Evolutionary conservation across 129 eudicot species (phyloP).

Genomic region (Solidago caesia): DNA sequence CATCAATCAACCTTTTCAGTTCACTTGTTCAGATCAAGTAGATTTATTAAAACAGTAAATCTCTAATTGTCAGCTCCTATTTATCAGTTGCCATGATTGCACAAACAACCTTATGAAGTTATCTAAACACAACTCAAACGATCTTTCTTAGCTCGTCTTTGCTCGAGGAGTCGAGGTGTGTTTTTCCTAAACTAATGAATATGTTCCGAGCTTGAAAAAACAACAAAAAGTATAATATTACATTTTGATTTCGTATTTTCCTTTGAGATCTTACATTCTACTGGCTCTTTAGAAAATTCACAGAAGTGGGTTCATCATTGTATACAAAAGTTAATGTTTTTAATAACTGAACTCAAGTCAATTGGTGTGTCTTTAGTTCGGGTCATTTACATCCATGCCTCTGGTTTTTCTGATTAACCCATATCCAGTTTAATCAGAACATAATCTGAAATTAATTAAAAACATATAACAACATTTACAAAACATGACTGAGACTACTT

Average conservation of each 20-base stretch:
- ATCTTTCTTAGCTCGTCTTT: too few relatives aligned
- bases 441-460: slow-evolving; percentile 7
- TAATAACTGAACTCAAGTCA: not conserved
- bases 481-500: not conserved
- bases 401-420: not conserved
- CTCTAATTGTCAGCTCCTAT: not conserved
- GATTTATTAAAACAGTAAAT: not conserved
- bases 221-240: too few relatives aligned
- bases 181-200: too few relatives aligned
- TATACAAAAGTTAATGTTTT: not conserved
- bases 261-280: too few relatives aligned
- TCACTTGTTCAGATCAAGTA: not conserved
- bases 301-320: too few relatives aligned
- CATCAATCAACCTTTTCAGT: not conserved
- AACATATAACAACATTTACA: slow-evolving; percentile 30
- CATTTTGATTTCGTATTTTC: too few relatives aligned
- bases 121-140: too few relatives aligned
- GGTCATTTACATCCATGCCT: not conserved
- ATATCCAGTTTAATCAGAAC: not conserved
- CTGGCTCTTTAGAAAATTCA: too few relatives aligned
- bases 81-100: not conserved
- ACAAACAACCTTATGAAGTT: not conserved
- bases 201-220: too few relatives aligned
- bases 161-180: too few relatives aligned
- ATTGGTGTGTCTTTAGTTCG: not conserved